Evolutionary conservation across 768 basidiomycete genomes (phyloP), one percentile per base, ranked within the genome.

Genomic region (Aureoboletus auriporus): DNA sequence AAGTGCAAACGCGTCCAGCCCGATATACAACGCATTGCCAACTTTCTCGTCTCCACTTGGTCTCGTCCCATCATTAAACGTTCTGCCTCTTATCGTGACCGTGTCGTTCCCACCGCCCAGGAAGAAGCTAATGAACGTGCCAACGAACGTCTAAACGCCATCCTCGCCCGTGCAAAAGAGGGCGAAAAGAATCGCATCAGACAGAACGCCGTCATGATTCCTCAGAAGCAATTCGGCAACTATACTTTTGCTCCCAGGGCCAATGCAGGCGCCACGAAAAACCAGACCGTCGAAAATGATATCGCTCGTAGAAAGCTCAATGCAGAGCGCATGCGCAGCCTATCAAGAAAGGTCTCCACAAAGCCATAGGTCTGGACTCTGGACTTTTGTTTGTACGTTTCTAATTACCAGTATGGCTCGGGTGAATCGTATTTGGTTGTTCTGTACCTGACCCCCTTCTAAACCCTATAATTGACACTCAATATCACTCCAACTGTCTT

Each of bases 31-130:
- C 83, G 89, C 45, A 80, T 82, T 37, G 94, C 95, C 9, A 79
- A 85, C 52, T 82, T 86, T 42, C 86, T 99, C 50, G 83, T 98
- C 35, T 86, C 82, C 11, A 68, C 73, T 6, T 95, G 93, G 93
- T 89, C 89, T 28, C 78, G 93, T 6, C 93, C 93, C 0, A 93
- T 95, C 67, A 86, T 94, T 71, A 91, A 93, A 59, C 83, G 90
- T 26, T 86, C 84, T 30, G 84, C 91, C 8, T 86, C 84, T 12
- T 92, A 89, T 69, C 75, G 86, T 14, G 84, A 89, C 62, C 75
- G 84, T 26, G 73, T 84, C 30, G 76, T 91, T 42, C 87, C 84
- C 11, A 72, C 75, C 1, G 79, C 78, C 2, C 70, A 75, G 46
- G 70, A 70, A 16, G 70, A 67, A 4, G 59, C 60, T n/a, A 58